Base-by-base conservation (phyloP, 441 rosid genomes). In the Adansonia gregorii region DNA sequence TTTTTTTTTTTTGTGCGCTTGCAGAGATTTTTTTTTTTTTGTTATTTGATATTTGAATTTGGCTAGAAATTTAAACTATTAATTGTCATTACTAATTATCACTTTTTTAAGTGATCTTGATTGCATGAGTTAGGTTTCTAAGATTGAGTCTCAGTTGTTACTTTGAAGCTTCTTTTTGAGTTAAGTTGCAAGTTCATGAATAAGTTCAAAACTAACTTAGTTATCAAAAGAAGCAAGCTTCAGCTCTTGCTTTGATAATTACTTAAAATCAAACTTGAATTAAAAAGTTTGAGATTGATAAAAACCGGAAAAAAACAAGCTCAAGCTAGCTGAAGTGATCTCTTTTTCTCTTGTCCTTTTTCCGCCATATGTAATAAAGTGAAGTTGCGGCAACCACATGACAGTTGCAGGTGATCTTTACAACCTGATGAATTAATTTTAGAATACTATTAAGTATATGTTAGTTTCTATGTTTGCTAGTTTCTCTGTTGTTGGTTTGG, bases 41-140 rank as follows among this genome's bases (percentile, higher is more conserved):
- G 9, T 35, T 35, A 35, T 51, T 41, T 66, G 22, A 66, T n/a
- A 46, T 66, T 66, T 66, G n/a, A 43, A 43, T 19, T 39, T 15
- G 43, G 24, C 69, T 65, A 65, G 49, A 67, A 67, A 17, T 43
- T 11, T 22, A 22, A 22, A 46, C 72, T 46, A 46, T 12, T 69
- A 20, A 8, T 69, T 69, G 72, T 67, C 54, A 67, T 17, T 67
- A 19, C 54, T 45, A 9, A 67, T 46, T 41, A 48, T 27, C 24
- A 27, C 58, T 69, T 69, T 14, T 69, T 24, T 69, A 69, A 24
- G 43, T 27, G 41, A 54, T 49, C 49, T 39, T 35, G 4, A 35
- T 64, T 64, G 19, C 48, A 35, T 41, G n/a, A 63, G 17, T 55
- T 17, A 58, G 27, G 7, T 58, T 20, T 55, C 2, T 12, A 8